Conservation (phyloP, 2,329 filamentous ascomycete genomes). For the Fusarium zealandicum region DNA sequence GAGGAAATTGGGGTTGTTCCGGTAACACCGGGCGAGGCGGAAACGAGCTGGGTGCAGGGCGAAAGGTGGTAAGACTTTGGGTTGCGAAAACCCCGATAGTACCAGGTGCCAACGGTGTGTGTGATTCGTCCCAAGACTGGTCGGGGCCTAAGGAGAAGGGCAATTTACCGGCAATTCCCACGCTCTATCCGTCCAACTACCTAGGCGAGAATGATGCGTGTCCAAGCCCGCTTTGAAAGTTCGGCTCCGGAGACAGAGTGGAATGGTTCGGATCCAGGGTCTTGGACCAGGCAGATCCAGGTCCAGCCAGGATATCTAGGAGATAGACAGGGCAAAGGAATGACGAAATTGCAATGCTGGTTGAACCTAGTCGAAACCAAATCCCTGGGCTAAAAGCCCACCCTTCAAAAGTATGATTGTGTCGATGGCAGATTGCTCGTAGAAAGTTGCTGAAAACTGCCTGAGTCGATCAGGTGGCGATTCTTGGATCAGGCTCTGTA, state of each 20-base stretch:
- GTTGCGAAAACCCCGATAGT: background rate
- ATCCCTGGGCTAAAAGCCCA: background rate
- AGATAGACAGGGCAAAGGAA: conserved; percentile 4
- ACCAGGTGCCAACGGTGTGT: background rate
- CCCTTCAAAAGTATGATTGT: background rate
- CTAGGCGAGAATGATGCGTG: background rate
- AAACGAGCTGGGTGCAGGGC: background rate
- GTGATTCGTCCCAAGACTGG: background rate
- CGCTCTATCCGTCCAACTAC: too few species aligned
- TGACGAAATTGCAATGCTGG: conserved; percentile 11
- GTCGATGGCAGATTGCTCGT: background rate
- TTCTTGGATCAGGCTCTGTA: background rate
- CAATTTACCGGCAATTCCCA: too few species aligned
- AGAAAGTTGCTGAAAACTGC: conserved; percentile 11
- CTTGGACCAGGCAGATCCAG: too few species aligned
- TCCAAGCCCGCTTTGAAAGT: background rate
- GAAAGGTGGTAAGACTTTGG: conserved; percentile 13
- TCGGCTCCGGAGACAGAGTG: conserved; percentile 9
- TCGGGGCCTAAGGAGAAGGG: too few species aligned
- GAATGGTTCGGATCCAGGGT: background rate
- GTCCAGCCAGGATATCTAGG: background rate
- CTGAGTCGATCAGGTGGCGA: conserved; percentile 13
- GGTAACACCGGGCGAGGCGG: conserved; percentile 5
- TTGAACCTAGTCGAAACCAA: too few species aligned
- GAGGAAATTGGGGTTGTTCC: conserved; percentile 4